A percentile compares a stretch with the other conserved stretches of the same genome.
phyloP scores from a whole-genome alignment of 345 rosid genomes.

The Laguncularia racemosa region DNA sequence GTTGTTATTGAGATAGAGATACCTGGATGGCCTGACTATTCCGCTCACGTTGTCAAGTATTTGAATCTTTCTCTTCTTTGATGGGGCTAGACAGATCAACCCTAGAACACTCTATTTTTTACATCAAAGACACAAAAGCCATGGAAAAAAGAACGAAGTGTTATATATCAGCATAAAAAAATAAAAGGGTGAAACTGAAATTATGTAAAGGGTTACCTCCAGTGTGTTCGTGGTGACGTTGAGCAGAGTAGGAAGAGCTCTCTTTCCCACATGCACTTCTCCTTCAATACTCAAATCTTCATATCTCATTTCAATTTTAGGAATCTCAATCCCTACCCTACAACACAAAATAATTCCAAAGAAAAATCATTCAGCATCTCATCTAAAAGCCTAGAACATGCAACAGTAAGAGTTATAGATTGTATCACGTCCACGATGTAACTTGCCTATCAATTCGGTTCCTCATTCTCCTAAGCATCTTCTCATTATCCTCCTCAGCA shows the following conservation, averaged over 20 bases:
- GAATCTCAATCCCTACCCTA: constrained; percentile 77
- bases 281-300: constrained; percentile 56
- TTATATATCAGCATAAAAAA: too few species aligned
- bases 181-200: too few species aligned
- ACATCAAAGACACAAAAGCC: not conserved
- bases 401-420: too few species aligned
- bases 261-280: constrained; percentile 62
- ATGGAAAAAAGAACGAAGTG: not conserved
- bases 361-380: not conserved
- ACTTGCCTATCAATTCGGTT: constrained; percentile 40
- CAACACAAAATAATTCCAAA: not conserved
- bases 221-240: constrained; percentile 47
- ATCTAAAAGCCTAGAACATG: too few species aligned
- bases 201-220: constrained; percentile 34
- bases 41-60: constrained; percentile 15
- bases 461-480: constrained; percentile 44
- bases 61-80: constrained; percentile 11
- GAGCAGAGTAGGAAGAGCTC: constrained; percentile 78
- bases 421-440: too few species aligned
- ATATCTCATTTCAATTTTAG: constrained; percentile 67
- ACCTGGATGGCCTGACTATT: constrained; percentile 13
- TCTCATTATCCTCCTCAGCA: constrained; percentile 69
- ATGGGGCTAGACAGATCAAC: constrained; percentile 9
- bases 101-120: constrained; percentile 2
- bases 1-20: too few species aligned